Percentiles rank a stretch among this genome's conserved stretches.
phyloP scores from a whole-genome alignment of 768 basidiomycete genomes.

The Agaricus subrufescens region DNA sequence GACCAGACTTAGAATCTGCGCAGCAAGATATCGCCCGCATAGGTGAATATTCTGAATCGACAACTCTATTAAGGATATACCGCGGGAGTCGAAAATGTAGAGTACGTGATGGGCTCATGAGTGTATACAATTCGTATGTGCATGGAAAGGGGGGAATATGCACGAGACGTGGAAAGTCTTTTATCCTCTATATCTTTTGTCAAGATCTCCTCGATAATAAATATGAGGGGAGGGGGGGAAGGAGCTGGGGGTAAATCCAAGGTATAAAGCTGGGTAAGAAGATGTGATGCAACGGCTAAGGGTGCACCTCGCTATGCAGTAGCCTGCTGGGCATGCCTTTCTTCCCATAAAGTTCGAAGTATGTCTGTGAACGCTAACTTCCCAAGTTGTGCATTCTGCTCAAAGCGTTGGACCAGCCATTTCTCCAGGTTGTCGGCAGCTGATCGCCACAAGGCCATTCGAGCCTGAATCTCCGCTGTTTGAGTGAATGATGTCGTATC shows the following conservation, averaged over 20 bases:
- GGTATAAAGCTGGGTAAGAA: not conserved
- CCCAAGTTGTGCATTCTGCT: conserved; percentile 87
- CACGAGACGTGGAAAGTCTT: not conserved
- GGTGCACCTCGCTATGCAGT: not conserved
- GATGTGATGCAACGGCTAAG: not conserved
- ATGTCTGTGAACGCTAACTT: conserved; percentile 91
- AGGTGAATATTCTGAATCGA: not conserved
- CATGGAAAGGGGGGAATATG: not conserved
- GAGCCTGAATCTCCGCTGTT: conserved; percentile 88
- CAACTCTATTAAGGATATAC: conserved; percentile 7
- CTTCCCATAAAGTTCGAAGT: conserved; percentile 71
- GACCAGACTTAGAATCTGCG: no score
- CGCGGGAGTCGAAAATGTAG: not conserved
- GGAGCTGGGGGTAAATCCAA: not conserved
- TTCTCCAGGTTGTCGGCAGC: conserved; percentile 81
- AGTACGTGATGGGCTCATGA: not conserved
- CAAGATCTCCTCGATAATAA: conserved; percentile 4
- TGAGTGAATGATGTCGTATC: conserved; percentile 73
- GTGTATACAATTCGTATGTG: not conserved
- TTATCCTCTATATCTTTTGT: conserved; percentile 6
- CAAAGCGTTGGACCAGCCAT: conserved; percentile 85
- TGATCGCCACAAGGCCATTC: conserved; percentile 74
- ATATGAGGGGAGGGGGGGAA: conserved; percentile 2
- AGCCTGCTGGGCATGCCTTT: conserved; percentile 38
- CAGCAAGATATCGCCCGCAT: no score